These are phyloP conservation scores for Scheffersomyces illinoinensis DNA, from an alignment of 1,139 yeast genomes.

Conservation along the genomic window DNA sequence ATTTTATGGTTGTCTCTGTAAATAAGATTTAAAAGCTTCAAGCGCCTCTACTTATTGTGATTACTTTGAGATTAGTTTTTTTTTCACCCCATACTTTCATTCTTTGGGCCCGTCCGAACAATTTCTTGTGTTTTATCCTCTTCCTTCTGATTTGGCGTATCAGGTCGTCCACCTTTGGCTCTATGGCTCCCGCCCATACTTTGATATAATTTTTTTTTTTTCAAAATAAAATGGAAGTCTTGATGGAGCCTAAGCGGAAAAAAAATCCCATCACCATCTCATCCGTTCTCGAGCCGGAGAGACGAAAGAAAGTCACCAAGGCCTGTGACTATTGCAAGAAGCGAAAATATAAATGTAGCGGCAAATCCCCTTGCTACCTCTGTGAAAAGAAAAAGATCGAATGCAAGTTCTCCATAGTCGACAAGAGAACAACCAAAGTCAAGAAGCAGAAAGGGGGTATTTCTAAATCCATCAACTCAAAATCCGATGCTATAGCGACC, in stretches of 20 bases:
- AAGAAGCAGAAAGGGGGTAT: not conserved
- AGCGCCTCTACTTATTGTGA: not conserved
- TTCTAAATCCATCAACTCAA: not conserved
- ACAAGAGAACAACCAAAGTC: slow-evolving; percentile 23
- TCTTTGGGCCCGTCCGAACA: not conserved
- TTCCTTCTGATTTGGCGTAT: not conserved
- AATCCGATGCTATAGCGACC: not conserved
- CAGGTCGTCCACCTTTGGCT: not conserved
- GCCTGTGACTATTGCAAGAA: slow-evolving; percentile 20
- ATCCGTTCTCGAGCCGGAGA: slow-evolving; percentile 8
- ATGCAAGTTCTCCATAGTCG: slow-evolving; percentile 28
- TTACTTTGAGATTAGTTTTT: not conserved
- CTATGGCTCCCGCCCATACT: not conserved
- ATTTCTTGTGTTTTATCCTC: not conserved
- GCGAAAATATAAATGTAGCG: slow-evolving; percentile 24
- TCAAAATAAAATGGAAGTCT: not conserved
- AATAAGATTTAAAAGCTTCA: not conserved
- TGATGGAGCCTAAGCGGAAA: not conserved
- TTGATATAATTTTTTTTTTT: not conserved
- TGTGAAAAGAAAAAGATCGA: slow-evolving; percentile 25
- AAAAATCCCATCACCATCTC: not conserved
- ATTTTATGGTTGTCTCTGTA: not conserved
- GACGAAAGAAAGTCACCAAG: slow-evolving; percentile 17
- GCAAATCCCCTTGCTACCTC: slow-evolving; percentile 27
- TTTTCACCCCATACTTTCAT: not conserved